A percentile compares a stretch with the other conserved stretches of the same genome.
Conservation (phyloP, 345 rosid genomes). For the Salix viminalis region DNA sequence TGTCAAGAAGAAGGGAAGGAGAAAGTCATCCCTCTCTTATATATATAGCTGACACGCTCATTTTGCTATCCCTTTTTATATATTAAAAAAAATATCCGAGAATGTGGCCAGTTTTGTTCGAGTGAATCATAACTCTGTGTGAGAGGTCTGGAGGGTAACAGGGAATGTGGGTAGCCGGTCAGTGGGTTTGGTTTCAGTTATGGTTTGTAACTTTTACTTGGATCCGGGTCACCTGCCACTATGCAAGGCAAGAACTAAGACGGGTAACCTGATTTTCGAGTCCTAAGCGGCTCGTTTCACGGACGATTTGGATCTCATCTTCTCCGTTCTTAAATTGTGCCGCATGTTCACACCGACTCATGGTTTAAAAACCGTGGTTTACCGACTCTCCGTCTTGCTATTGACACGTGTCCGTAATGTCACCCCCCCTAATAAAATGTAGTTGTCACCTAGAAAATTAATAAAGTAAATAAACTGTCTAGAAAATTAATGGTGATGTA, state of each 20-base stretch:
- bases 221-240: constrained; percentile 29
- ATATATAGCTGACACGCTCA: not conserved
- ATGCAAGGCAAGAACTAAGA: not conserved
- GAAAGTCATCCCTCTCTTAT: not conserved
- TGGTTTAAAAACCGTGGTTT: constrained; percentile 12
- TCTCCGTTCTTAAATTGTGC: constrained; percentile 5
- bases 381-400: constrained; percentile 4
- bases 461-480: too few relatives aligned
- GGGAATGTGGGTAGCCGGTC: constrained; percentile 26
- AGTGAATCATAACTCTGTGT: not conserved
- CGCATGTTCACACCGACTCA: constrained; percentile 18
- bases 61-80: not conserved
- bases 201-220: not conserved
- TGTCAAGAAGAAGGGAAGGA: not conserved
- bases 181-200: not conserved
- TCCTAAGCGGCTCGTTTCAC: constrained; percentile 24
- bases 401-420: constrained; percentile 9
- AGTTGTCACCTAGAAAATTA: not conserved
- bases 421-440: too few relatives aligned
- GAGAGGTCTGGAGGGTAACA: not conserved
- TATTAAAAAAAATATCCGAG: not conserved
- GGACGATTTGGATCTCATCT: constrained; percentile 19
- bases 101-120: not conserved
- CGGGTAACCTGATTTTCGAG: constrained; percentile 3
- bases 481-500: not conserved